These are phyloP conservation scores for Fonsecaea multimorphosa DNA, from an alignment of 2,329 filamentous ascomycete species.

Conservation along the genomic window DNA sequence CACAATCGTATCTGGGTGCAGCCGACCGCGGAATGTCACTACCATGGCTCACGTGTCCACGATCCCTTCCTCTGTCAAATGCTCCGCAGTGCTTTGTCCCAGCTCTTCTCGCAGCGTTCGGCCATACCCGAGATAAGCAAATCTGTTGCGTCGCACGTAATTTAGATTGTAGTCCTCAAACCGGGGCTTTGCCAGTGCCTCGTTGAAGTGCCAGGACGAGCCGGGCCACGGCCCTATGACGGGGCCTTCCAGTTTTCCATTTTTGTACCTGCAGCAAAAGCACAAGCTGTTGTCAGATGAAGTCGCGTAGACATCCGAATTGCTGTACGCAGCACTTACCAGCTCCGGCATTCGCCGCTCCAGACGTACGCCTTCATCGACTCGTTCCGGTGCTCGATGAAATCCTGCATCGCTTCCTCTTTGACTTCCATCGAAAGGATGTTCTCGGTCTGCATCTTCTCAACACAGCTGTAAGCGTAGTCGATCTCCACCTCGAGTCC, in stretches of 20 bases:
- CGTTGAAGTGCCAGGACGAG: conserved; percentile 45
- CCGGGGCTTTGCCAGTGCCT: conserved; percentile 43
- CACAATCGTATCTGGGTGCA: too few species aligned
- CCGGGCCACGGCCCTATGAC: conserved; percentile 30
- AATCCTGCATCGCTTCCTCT: conserved; percentile 41
- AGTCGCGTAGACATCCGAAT: background rate
- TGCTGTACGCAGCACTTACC: background rate
- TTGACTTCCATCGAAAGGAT: conserved; percentile 47
- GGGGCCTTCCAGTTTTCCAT: conserved; percentile 20
- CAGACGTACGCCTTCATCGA: conserved; percentile 58
- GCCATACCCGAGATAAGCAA: background rate
- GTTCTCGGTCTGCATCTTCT: conserved; percentile 49
- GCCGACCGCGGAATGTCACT: background rate
- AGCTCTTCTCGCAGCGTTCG: conserved; percentile 4
- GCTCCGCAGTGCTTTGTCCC: background rate
- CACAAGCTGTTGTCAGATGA: background rate
- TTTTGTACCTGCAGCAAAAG: conserved; percentile 30
- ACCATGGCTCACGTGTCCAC: background rate
- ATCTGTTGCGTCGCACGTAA: background rate
- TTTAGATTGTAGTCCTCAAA: conserved; percentile 45
- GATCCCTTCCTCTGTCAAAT: conserved; percentile 6
- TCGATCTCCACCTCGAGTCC: conserved; percentile 38
- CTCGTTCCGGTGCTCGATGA: conserved; percentile 49
- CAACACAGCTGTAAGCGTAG: conserved; percentile 42
- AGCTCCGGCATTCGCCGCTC: conserved; percentile 40